Conservation (phyloP, 1,284 basidiomycete genomes). For the Ceratobasidium sp. region DNA sequence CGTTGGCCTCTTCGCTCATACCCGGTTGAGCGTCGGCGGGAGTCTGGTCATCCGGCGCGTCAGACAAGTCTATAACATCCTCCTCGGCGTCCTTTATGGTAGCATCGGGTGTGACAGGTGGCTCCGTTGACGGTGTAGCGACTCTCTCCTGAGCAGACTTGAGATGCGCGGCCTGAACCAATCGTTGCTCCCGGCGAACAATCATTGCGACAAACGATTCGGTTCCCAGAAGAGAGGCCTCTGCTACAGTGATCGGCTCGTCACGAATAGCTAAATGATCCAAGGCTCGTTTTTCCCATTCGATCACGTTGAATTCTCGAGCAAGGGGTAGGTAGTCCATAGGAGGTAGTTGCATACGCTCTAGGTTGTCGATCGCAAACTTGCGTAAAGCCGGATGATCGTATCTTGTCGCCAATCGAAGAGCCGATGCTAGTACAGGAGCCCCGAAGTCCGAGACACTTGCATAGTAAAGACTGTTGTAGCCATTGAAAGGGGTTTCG, state of each 20-base stretch:
- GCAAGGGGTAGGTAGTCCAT: constrained; percentile 12
- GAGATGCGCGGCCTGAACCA: neutral
- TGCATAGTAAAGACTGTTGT: neutral
- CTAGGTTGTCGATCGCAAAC: constrained; percentile 9
- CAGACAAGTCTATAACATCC: neutral
- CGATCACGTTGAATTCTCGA: neutral
- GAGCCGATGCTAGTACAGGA: neutral
- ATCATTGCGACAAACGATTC: constrained; percentile 6
- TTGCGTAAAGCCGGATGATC: neutral
- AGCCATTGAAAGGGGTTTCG: no score
- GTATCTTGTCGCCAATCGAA: neutral
- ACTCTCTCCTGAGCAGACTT: neutral
- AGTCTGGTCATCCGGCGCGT: neutral
- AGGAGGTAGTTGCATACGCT: neutral
- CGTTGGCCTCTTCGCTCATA: neutral
- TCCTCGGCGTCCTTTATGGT: neutral
- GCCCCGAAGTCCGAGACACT: neutral
- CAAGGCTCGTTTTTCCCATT: constrained; percentile 13
- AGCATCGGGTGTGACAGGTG: neutral
- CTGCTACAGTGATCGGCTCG: neutral
- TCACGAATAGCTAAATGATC: neutral
- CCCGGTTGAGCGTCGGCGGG: neutral
- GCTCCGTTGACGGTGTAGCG: neutral
- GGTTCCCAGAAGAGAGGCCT: constrained; percentile 4
- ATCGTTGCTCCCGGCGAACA: neutral